phyloP scores from a whole-genome alignment of 352 stramenopile genomes.

The Bremia lactucae region DNA sequence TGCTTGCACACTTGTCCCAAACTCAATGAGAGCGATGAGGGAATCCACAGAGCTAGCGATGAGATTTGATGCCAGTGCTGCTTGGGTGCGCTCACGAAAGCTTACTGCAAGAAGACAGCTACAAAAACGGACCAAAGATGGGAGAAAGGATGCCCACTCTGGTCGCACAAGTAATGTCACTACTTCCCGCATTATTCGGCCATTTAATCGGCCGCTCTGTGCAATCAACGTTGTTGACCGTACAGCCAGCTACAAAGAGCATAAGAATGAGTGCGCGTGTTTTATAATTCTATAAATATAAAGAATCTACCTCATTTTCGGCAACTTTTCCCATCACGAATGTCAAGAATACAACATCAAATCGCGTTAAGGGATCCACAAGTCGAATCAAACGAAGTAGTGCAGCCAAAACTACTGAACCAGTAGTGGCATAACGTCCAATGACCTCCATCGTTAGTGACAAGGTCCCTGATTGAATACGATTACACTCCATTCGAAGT shows the following conservation, averaged over 20 bases:
- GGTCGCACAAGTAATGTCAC: conserved; percentile 22
- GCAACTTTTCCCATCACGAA: conserved; percentile 47
- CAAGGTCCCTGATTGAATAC: conserved; percentile 37
- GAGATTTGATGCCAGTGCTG: conserved; percentile 24
- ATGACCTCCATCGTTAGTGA: conserved; percentile 58
- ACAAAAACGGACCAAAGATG: conserved; percentile 41
- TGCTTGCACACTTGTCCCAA: conserved; percentile 34
- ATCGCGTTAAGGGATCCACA: conserved; percentile 32
- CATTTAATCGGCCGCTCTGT: conserved; percentile 28
- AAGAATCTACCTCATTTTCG: conserved; percentile 44
- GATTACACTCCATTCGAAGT: conserved; percentile 52
- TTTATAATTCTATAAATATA: too few species aligned
- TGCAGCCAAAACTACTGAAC: conserved; percentile 35
- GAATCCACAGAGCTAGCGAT: conserved; percentile 31
- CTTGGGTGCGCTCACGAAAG: conserved; percentile 27
- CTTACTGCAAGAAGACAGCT: conserved; percentile 40
- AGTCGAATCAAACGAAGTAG: conserved; percentile 38
- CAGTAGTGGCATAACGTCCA: conserved; percentile 40
- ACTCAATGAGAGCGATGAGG: conserved; percentile 29
- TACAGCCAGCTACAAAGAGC: conserved; percentile 33
- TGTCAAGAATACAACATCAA: conserved; percentile 55
- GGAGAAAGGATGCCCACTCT: conserved; percentile 35
- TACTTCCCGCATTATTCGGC: conserved; percentile 20
- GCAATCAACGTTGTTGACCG: conserved; percentile 27
- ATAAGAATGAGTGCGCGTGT: too few species aligned